These are phyloP conservation scores for Chaetomium globosum DNA, from an alignment of 2,329 filamentous ascomycete species.

Conservation along the genomic window DNA sequence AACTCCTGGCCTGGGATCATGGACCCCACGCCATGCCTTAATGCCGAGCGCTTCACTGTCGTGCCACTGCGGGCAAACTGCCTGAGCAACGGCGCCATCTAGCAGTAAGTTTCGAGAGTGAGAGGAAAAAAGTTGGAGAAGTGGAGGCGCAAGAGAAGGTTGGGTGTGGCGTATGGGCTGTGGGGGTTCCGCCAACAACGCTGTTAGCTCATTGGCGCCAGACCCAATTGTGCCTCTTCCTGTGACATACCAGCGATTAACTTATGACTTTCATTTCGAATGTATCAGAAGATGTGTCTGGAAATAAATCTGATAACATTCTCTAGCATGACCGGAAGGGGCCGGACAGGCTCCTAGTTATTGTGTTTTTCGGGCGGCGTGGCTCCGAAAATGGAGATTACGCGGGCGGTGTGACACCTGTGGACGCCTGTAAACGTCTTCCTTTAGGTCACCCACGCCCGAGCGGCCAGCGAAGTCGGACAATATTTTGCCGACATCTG, in stretches of 20 bases:
- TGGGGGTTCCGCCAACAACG: conserved; percentile 1
- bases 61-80: conserved; percentile 29
- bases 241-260: not conserved
- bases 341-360: not conserved
- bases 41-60: conserved; percentile 26
- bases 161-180: not conserved
- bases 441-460: not conserved
- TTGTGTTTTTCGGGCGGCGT: conserved; percentile 19
- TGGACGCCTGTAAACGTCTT: not conserved
- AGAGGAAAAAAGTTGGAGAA: conserved; percentile 6
- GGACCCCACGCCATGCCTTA: conserved; percentile 22
- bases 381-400: conserved; percentile 33
- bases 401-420: conserved; percentile 21
- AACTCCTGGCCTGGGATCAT: conserved; percentile 7
- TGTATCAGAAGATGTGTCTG: not conserved
- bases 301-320: not conserved
- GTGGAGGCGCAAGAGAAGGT: conserved; percentile 8
- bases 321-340: not conserved
- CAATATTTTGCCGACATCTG: not conserved
- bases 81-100: conserved; percentile 31
- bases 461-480: conserved; percentile 13
- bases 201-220: conserved; percentile 16
- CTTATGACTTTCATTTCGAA: not conserved
- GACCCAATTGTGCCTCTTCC: not conserved
- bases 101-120: conserved; percentile 3